Evolutionary conservation across 257 asterid genomes (phyloP).

Genomic region (Agastache rugosa): DNA sequence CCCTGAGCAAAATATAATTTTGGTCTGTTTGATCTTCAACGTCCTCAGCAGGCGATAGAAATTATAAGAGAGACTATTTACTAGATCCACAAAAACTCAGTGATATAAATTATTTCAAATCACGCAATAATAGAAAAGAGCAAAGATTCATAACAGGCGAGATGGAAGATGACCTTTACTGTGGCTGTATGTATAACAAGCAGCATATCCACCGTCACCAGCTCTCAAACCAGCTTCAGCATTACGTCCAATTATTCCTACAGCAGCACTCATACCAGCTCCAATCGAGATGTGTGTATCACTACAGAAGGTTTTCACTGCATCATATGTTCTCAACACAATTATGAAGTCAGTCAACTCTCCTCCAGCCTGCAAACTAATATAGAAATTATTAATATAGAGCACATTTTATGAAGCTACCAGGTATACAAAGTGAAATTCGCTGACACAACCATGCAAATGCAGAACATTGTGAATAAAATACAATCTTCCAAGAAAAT

Average conservation of each 20-base stretch:
- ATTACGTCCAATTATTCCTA: constrained; percentile 85
- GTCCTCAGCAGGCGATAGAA: neutral
- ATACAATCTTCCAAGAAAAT: neutral
- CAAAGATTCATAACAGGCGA: constrained; percentile 13
- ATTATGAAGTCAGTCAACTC: constrained; percentile 89
- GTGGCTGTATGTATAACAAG: constrained; percentile 96
- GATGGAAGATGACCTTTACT: constrained; percentile 73
- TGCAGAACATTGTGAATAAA: neutral
- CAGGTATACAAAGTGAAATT: constrained; percentile 7
- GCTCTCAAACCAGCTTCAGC: constrained; percentile 96
- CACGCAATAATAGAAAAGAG: neutral
- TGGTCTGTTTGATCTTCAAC: neutral
- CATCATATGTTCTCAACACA: constrained; percentile 79
- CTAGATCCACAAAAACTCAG: neutral
- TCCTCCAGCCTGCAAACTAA: constrained; percentile 86
- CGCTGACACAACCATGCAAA: neutral
- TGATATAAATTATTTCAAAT: neutral
- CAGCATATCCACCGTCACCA: constrained; percentile 68
- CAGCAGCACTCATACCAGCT: constrained; percentile 93
- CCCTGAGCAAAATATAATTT: neutral
- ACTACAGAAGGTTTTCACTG: constrained; percentile 77
- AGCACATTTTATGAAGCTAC: neutral
- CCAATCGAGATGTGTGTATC: constrained; percentile 85
- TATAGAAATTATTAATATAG: neutral
- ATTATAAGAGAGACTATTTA: neutral